phyloP scores from a whole-genome alignment of 192 early-diverging fungal genomes.

The Mycoemilia scoparia region DNA sequence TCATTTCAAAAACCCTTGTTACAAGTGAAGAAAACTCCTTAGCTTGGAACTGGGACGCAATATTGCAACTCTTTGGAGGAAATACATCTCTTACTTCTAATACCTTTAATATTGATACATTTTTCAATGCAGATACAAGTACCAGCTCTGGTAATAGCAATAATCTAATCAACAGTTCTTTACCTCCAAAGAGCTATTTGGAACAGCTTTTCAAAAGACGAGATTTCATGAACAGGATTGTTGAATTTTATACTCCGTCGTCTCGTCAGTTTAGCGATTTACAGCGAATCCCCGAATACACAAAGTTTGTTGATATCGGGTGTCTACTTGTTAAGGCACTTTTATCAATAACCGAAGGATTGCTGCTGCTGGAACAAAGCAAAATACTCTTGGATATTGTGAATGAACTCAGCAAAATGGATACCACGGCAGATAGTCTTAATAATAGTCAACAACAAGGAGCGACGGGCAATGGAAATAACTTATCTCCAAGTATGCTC shows the following conservation, averaged over 20 bases:
- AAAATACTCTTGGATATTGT: slow-evolving; percentile 19
- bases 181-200: slow-evolving; percentile 9
- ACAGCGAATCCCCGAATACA: slow-evolving; percentile 21
- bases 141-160: too few relatives aligned
- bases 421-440: too few relatives aligned
- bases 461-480: too few relatives aligned
- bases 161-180: slow-evolving; percentile 17
- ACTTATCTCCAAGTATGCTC: too few relatives aligned
- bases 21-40: slow-evolving; percentile 24
- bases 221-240: slow-evolving; percentile 16
- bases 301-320: slow-evolving; percentile 29
- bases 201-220: slow-evolving; percentile 9
- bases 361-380: slow-evolving; percentile 27
- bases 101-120: too few relatives aligned
- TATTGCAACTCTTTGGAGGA: too few relatives aligned
- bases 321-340: slow-evolving; percentile 24
- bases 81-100: too few relatives aligned
- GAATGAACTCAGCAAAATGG: slow-evolving; percentile 22
- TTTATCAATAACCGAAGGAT: slow-evolving; percentile 24
- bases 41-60: slow-evolving; percentile 24
- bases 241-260: slow-evolving; percentile 21
- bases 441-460: too few relatives aligned
- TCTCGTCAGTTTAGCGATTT: slow-evolving; percentile 28
- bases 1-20: slow-evolving; percentile 21
- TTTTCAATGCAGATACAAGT: too few relatives aligned